These are phyloP conservation scores for Paramecium pentaurelia DNA, from an alignment of 73 alveolate species.

Conservation along the genomic window DNA sequence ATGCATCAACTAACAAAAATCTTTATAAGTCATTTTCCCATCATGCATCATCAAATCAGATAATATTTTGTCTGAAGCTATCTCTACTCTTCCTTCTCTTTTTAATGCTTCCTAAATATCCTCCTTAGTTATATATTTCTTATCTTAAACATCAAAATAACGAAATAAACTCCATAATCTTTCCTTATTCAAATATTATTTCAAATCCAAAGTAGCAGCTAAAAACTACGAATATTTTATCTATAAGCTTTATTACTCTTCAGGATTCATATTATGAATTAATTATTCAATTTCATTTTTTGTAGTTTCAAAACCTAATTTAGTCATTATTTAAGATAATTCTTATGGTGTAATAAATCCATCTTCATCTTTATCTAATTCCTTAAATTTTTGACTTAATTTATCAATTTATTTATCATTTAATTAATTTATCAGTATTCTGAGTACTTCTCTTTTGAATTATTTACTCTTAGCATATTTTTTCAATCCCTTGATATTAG, in stretches of 20 bases:
- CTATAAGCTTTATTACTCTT: not conserved
- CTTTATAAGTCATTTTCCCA: slow-evolving; percentile 22
- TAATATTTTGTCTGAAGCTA: not conserved
- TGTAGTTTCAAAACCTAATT: not conserved
- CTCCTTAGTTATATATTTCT: not conserved
- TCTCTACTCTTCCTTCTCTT: slow-evolving; percentile 26
- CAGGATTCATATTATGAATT: not conserved
- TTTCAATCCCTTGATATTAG: not conserved
- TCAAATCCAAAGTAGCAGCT: not conserved
- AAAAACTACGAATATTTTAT: not conserved
- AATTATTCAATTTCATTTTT: slow-evolving; percentile 19
- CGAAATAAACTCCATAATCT: slow-evolving; percentile 15
- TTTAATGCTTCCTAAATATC: not conserved
- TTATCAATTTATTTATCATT: not conserved
- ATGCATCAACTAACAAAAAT: slow-evolving; percentile 15
- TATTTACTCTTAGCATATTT: not conserved
- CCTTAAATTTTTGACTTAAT: not conserved
- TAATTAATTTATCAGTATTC: not conserved
- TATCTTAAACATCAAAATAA: not conserved
- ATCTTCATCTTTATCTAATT: slow-evolving; percentile 13
- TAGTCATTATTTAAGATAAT: not conserved
- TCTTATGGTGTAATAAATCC: not conserved
- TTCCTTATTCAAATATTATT: not conserved
- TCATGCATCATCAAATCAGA: not conserved
- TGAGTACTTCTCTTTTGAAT: not conserved